Percentiles rank a stretch among this genome's conserved stretches.
Evolutionary conservation across 306 rosid species (phyloP).

Genomic region (Medicago lupulina): DNA sequence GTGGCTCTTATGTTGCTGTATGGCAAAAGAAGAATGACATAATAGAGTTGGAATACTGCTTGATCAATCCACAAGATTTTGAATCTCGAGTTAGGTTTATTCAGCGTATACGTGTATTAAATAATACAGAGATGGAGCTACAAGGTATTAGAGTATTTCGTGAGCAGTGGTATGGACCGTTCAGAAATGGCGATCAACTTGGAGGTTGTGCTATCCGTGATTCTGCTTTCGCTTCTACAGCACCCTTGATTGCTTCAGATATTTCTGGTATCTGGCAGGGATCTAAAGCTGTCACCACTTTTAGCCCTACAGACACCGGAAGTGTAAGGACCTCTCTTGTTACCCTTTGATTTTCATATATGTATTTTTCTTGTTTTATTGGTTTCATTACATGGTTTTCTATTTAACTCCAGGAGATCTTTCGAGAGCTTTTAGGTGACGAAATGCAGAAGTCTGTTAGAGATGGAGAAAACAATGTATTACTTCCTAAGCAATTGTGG

Average conservation of each 20-base stretch:
- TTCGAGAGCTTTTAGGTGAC: constrained; percentile 58
- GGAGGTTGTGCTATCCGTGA: constrained; percentile 94
- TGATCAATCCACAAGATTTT: constrained; percentile 78
- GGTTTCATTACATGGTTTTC: constrained; percentile 23
- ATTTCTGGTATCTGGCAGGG: constrained; percentile 82
- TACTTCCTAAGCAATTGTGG: constrained; percentile 96
- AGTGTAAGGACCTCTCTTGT: constrained; percentile 47
- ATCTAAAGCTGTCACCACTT: constrained; percentile 55
- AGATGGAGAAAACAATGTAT: constrained; percentile 57
- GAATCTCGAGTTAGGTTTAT: constrained; percentile 88
- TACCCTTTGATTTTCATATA: constrained; percentile 12
- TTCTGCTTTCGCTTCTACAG: constrained; percentile 86
- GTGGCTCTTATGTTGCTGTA: constrained; percentile 81
- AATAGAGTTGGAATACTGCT: constrained; percentile 84
- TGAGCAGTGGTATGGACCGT: constrained; percentile 99
- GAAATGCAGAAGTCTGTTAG: constrained; percentile 52
- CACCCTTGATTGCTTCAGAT: constrained; percentile 67
- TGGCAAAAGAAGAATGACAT: constrained; percentile 62
- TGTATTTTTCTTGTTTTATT: constrained; percentile 9
- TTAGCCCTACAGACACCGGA: constrained; percentile 55
- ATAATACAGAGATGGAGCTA: constrained; percentile 52
- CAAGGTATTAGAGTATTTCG: constrained; percentile 65
- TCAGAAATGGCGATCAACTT: constrained; percentile 91
- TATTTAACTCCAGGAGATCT: constrained; percentile 50
- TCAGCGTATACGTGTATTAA: constrained; percentile 56